Base-by-base conservation (phyloP, 495 filamentous ascomycete species). In the Elasticomyces elasticus region DNA sequence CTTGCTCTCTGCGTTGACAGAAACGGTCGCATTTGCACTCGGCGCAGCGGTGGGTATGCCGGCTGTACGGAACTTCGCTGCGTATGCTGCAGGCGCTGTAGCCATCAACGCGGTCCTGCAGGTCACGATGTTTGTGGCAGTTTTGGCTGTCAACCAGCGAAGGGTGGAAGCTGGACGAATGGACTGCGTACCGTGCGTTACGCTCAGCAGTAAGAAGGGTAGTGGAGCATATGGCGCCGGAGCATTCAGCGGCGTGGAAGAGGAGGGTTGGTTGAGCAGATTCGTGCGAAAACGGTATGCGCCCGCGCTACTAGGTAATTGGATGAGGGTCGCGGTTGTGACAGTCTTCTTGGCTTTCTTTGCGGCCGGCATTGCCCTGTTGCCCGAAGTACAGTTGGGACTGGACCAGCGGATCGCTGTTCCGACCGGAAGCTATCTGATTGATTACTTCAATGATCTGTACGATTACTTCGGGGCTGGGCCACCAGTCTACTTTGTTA, bases 31-130 rank as follows among this genome's bases (percentile, higher is more conserved):
- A 13, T 98, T 98, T 64, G 81, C 86, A 1, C 70, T 98, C 24
- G 92, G 92, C n/a, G 83, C 85, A 22, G 87, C 90, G 52, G 92
- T 95, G 17, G 88, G 88, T 40, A 98, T 98, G 92, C 92, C 92
- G 12, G 92, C 92, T 0, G 92, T 98, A 31, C 79, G 87, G 50
- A 98, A 98, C 64, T 98, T 98, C 67, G 92, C 92, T 11, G 81
- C 89, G 27, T 98, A 98, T 68, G 92, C 92, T 0, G 89, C 92
- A 15, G 92, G 92, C 30, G 92, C 92, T 5, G 94, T 98, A 11
- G 84, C 96, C 60, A 90, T 98, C 74, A 98, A 98, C 63, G 92
- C 94, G 5, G 62, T 97, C 27, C 71, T 98, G 20, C 92, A 98
- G 66, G 81, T 96, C 50, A 98, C 92, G 9, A 90, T 96, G 82